Conservation (phyloP, 2,329 filamentous ascomycete genomes). For the Apiospora malaysiana region DNA sequence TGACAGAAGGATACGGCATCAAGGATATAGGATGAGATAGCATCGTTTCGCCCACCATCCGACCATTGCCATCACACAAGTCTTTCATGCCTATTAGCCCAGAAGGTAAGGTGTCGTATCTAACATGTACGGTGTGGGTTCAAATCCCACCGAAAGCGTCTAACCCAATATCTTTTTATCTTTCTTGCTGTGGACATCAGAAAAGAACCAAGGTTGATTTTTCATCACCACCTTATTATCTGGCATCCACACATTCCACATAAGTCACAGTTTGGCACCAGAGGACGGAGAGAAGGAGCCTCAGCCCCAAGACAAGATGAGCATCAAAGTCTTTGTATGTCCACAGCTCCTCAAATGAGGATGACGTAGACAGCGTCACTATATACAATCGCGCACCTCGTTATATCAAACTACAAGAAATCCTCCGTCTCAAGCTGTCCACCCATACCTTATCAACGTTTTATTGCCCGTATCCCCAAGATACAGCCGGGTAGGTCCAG, state of each 20-base stretch:
- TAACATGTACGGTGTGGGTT: neutral
- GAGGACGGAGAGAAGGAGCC: neutral
- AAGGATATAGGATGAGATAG: neutral
- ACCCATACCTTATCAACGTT: neutral
- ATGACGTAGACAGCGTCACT: neutral
- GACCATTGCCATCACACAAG: neutral
- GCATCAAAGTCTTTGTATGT: conserved; percentile 11
- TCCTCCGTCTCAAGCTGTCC: neutral
- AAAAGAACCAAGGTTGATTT: no score
- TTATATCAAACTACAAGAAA: neutral
- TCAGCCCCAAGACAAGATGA: neutral
- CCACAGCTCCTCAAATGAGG: conserved; percentile 5
- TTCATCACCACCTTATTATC: no score
- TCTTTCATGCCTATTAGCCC: neutral
- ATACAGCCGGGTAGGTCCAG: neutral
- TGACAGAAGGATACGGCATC: no score
- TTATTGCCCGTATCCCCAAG: neutral
- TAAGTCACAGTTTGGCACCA: neutral
- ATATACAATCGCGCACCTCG: conserved; percentile 7
- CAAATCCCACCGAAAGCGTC: neutral
- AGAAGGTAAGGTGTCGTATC: neutral
- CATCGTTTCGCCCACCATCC: no score
- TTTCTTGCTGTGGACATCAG: no score
- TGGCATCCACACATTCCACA: neutral
- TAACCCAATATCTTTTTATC: no score